phyloP scores from a whole-genome alignment of 306 rosid genomes.

The Cucumis cinereus region DNA sequence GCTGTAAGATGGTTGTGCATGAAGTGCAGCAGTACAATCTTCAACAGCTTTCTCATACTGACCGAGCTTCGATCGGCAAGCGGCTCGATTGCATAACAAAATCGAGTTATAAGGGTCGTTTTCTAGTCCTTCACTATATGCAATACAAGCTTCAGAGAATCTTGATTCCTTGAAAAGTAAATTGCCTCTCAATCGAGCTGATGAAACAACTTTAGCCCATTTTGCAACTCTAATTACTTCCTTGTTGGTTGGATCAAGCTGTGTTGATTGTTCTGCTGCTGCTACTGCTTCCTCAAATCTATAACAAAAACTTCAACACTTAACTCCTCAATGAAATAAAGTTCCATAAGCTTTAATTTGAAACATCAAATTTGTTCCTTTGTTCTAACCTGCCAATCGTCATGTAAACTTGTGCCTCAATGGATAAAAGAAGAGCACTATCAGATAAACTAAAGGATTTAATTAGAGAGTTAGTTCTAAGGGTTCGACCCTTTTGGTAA shows the following conservation, averaged over 20 bases:
- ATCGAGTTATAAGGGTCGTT: constrained; percentile 62
- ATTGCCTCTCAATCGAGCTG: constrained; percentile 80
- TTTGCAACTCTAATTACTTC: constrained; percentile 42
- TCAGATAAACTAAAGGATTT: constrained; percentile 41
- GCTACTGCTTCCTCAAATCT: constrained; percentile 79
- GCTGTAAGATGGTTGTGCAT: constrained; percentile 61
- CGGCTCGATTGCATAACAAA: constrained; percentile 83
- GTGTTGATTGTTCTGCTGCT: constrained; percentile 49
- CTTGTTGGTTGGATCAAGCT: constrained; percentile 47
- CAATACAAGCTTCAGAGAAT: constrained; percentile 50
- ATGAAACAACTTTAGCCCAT: constrained; percentile 43
- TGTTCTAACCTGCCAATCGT: constrained; percentile 71
- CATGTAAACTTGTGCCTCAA: constrained; percentile 53
- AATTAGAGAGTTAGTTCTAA: constrained; percentile 31
- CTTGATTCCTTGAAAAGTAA: constrained; percentile 73
- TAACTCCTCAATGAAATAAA: not conserved
- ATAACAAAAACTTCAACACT: not conserved
- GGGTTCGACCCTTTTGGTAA: constrained; percentile 47
- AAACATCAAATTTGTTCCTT: not conserved
- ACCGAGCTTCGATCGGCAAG: constrained; percentile 79
- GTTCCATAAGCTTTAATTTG: not conserved
- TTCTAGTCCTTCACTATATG: constrained; percentile 77
- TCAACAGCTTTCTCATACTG: constrained; percentile 90
- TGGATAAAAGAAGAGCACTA: constrained; percentile 44
- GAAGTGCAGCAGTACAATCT: constrained; percentile 75